Conservation (phyloP, 768 basidiomycete species). For the Psilocybe cyanescens region DNA sequence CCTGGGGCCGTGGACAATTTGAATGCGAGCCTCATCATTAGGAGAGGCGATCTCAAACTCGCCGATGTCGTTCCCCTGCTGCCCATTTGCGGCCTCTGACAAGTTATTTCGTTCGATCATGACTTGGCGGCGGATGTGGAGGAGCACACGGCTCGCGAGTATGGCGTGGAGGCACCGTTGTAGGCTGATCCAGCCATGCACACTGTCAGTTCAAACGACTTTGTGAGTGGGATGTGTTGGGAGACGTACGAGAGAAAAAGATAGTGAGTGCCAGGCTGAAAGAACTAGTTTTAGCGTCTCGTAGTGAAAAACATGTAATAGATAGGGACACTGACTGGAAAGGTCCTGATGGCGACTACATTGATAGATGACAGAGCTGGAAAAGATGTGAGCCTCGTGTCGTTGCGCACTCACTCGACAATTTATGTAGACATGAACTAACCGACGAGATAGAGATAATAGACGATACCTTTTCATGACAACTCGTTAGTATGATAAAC, state of each 20-base stretch:
- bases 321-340: constrained; percentile 8
- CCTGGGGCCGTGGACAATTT: background rate
- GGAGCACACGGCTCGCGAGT: constrained; percentile 15
- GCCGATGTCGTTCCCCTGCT: background rate
- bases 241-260: constrained; percentile 6
- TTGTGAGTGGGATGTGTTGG: background rate
- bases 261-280: background rate
- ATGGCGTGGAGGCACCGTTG: constrained; percentile 14
- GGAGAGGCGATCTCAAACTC: background rate
- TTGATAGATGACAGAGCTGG: constrained; percentile 14
- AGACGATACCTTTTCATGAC: constrained; percentile 6
- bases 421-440: background rate
- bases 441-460: constrained; percentile 18
- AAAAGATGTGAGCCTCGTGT: background rate
- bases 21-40: background rate
- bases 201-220: no score
- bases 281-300: background rate
- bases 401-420: background rate
- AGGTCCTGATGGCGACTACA: constrained; percentile 5
- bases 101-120: background rate
- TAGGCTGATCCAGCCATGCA: background rate
- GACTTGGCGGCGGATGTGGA: constrained; percentile 13
- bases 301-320: background rate
- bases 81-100: background rate
- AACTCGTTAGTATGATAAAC: background rate